Evolutionary conservation across 352 stramenopile species (phyloP), one percentile per base, ranked within the genome.

Genomic region (Pythium volutum): DNA sequence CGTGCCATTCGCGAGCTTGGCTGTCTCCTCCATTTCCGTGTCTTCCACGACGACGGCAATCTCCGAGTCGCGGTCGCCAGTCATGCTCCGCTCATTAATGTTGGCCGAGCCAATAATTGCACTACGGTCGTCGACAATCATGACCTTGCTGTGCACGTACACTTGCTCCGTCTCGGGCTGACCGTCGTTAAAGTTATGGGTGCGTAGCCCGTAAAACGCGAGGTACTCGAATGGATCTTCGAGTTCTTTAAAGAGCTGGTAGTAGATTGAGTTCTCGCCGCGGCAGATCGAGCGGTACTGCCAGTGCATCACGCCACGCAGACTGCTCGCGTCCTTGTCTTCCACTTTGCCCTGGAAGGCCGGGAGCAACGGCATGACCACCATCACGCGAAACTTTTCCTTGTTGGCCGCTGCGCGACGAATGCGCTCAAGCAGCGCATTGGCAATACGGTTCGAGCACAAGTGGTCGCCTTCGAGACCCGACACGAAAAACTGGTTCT

Each of bases 41-140:
- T 95, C 87, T 60, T 95, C 84, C 12, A 95, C 80, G 54, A 95
- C 74, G 26, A 95, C 53, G 20, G 81, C 87, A 62, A 95, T 95
- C 42, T 95, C 87, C 26, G 84, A 94, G 62, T 95, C 87, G 39
- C 92, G 89, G 43, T 97, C 86, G 33, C 93, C 94, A 46, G 88
- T 89, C 82, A 98, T 95, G 63, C 89, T 97, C 8, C 94, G 88
- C 62, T 98, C 92, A 50, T 98, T 98, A 56, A 98, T 98, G 75
- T 98, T 98, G 11, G 93, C 94, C 54, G 85, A 97, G n/a, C 94
- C 93, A 41, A 98, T 84, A 39, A 98, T 94, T 41, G 73, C 86
- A 22, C 86, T 84, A 53, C 80, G 78, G 63, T 98, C 94, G 55
- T 98, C 94, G 1, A 77, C 82, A 29, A 97, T 95, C 53, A 97